Evolutionary conservation across 345 rosid species (phyloP).

Genomic region (Corymbia maculata): DNA sequence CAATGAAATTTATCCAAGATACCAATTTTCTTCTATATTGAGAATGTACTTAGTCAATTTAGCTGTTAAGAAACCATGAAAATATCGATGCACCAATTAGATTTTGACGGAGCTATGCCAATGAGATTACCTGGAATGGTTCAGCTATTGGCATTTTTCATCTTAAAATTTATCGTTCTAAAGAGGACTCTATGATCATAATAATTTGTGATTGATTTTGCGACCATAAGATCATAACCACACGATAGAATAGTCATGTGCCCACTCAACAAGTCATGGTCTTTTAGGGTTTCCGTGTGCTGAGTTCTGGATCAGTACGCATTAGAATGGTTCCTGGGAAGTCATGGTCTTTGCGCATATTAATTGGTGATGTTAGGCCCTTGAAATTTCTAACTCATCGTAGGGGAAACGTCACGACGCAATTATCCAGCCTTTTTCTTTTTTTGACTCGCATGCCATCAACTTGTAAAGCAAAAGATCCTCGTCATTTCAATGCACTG

Average conservation of each 20-base stretch:
- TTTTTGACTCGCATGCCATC: not conserved
- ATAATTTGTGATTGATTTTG: not conserved
- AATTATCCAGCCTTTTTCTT: not conserved
- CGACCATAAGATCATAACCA: not conserved
- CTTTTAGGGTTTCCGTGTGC: not conserved
- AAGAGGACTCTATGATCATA: too few relatives aligned
- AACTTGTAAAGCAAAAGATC: not conserved
- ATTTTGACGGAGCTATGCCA: too few relatives aligned
- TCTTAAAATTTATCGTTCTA: too few relatives aligned
- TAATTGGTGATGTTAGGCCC: not conserved
- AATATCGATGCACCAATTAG: too few relatives aligned
- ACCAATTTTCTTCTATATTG: not conserved
- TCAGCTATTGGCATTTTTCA: too few relatives aligned
- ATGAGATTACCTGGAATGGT: too few relatives aligned
- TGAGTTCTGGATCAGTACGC: not conserved
- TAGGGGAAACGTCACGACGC: not conserved
- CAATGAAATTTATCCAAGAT: not conserved
- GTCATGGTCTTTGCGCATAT: not conserved
- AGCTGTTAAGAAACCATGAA: too few relatives aligned
- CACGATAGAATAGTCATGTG: not conserved
- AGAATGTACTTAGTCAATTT: not conserved
- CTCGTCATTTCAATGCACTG: not conserved
- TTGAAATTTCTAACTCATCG: not conserved
- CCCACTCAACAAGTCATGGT: not conserved
- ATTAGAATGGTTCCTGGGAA: not conserved